Evolutionary conservation across 345 rosid species (phyloP), one percentile per base, ranked within the genome.

Genomic region (Leavenworthia alabamica): DNA sequence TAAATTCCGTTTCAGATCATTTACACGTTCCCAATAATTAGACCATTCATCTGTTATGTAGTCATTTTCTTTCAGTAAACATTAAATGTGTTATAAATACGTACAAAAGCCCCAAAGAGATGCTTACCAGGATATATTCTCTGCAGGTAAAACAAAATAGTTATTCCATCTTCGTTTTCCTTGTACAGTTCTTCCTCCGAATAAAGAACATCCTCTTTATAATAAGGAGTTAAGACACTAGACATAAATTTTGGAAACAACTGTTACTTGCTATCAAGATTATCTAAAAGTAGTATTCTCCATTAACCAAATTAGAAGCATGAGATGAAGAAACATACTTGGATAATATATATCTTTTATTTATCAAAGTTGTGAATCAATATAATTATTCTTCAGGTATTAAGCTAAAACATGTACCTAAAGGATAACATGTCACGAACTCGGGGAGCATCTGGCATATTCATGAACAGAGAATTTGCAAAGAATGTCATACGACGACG

Each of bases 401-500:
- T 31, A 24, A 56, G 52, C 69, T 62, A 64, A 35, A 64, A 33
- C 11, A 62, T 82, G 55, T 31, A 79, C 99, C 99, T 90, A 50
- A 89, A 93, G 29, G 99, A 84, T 55, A 93, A 74, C 97, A 93
- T 93, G 79, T 81, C 87, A 50, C 84, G 92, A 22, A 93, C 90
- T 79, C 70, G 81, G 10, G 90, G 97, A 52, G 99, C 97, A 5
- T 64, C 60, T 37, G 99, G 99, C 92, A 93, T 80, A 75, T 76
- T 84, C 99, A 90, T 93, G 75, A 85, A 90, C 51, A 93, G 73
- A 61, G 99, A 90, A 66, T 93, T 93, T 46, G 99, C 92, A 79
- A 93, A 93, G 80, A 93, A 93, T 59, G 97, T 93, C 75, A 93
- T 86, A 36, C 99, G 86, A 44, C 97, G 96, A 26, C 99, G 95